These are phyloP conservation scores for Stagonosporopsis rhizophila DNA, from an alignment of 2,329 filamentous ascomycete species.

Conservation along the genomic window DNA sequence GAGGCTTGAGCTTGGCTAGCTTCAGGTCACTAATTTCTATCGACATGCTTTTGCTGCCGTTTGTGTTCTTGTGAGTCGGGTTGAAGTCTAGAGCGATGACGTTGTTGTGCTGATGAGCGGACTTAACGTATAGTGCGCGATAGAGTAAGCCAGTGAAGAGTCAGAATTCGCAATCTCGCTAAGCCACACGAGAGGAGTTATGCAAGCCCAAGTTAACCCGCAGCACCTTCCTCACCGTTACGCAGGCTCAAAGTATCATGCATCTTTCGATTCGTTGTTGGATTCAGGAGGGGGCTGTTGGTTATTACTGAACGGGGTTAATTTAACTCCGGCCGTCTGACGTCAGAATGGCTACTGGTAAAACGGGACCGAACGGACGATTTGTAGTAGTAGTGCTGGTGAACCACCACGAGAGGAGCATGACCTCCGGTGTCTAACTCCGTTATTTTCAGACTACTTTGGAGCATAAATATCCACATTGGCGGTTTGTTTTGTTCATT, in stretches of 20 bases:
- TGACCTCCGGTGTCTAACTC: not conserved
- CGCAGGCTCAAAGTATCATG: not conserved
- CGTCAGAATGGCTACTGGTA: not conserved
- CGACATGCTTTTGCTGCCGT: constrained; percentile 29
- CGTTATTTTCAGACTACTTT: not conserved
- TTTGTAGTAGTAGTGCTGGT: too few relatives aligned
- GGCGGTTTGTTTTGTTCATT: not conserved
- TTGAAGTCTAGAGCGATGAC: constrained; percentile 19
- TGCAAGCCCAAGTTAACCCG: not conserved
- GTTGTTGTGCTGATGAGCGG: constrained; percentile 1
- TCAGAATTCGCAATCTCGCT: not conserved
- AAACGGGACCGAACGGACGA: too few relatives aligned
- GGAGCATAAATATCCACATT: not conserved
- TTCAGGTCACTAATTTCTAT: constrained; percentile 34
- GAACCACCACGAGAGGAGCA: too few relatives aligned
- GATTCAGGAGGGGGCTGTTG: too few relatives aligned
- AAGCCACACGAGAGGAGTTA: not conserved
- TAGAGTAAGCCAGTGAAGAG: constrained; percentile 17
- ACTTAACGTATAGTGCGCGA: constrained; percentile 9
- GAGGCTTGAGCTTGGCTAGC: constrained; percentile 37
- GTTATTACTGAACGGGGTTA: not conserved
- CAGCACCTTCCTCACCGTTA: not conserved
- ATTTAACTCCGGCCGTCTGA: constrained; percentile 6
- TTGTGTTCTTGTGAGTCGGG: not conserved
- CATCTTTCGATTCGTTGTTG: not conserved